phyloP scores from a whole-genome alignment of 768 basidiomycete species.

The Trametes meyenii region DNA sequence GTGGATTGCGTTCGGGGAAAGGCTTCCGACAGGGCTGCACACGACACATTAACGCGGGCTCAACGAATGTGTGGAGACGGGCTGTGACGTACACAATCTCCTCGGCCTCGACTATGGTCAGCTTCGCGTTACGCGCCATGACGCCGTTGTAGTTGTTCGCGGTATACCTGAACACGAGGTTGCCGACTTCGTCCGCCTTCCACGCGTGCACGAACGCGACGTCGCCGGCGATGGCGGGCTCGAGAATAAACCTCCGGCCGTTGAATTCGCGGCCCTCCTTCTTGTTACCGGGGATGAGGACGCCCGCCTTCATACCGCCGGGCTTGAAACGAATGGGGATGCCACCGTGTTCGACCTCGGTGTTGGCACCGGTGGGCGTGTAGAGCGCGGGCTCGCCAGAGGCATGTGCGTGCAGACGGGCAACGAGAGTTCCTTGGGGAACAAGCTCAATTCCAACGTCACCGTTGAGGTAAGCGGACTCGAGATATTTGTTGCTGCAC shows the following conservation, averaged over 20 bases:
- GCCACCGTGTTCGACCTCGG: conserved; percentile 74
- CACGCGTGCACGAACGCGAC: conserved; percentile 86
- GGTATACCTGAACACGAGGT: conserved; percentile 85
- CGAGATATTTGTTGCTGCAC: conserved; percentile 79
- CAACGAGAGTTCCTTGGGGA: conserved; percentile 89
- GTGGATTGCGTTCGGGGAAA: conserved; percentile 81
- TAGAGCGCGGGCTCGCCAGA: conserved; percentile 91
- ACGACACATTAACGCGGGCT: not conserved
- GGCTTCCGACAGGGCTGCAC: conserved; percentile 32
- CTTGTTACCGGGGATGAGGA: conserved; percentile 68
- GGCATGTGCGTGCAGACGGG: conserved; percentile 84
- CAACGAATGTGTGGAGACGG: not conserved
- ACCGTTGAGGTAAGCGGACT: conserved; percentile 75
- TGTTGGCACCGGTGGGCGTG: conserved; percentile 90
- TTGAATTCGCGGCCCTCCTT: conserved; percentile 76
- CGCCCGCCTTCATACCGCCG: conserved; percentile 66
- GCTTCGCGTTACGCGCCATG: conserved; percentile 86
- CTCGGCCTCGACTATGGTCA: conserved; percentile 78
- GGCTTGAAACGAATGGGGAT: conserved; percentile 79
- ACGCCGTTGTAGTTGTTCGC: conserved; percentile 84
- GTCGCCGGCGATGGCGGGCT: conserved; percentile 78
- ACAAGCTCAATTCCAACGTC: conserved; percentile 82
- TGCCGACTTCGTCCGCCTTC: conserved; percentile 90
- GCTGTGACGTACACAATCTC: conserved; percentile 32
- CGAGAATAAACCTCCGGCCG: conserved; percentile 77